Percentiles rank a stretch among this genome's conserved stretches.
phyloP scores from a whole-genome alignment of 352 stramenopile genomes.

The Pythium guiyangense region DNA sequence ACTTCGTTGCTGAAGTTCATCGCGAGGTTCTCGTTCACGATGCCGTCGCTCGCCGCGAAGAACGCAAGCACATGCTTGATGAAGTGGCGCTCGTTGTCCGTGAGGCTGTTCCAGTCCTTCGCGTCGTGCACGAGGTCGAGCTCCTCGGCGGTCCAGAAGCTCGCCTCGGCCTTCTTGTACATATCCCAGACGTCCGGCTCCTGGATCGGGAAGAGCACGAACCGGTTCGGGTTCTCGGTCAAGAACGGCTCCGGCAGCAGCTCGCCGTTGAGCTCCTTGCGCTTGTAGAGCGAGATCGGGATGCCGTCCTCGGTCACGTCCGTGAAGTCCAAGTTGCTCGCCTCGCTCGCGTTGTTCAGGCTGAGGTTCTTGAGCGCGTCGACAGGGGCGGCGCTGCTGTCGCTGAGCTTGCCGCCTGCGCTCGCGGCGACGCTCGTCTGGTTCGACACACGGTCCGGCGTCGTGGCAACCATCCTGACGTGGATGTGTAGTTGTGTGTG shows the following conservation, averaged over 20 bases:
- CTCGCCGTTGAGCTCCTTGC: slow-evolving; percentile 81
- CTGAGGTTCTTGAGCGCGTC: slow-evolving; percentile 8
- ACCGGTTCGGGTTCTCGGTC: slow-evolving; percentile 94
- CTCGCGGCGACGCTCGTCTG: slow-evolving; percentile 6
- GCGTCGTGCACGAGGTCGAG: slow-evolving; percentile 95
- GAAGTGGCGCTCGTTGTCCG: slow-evolving; percentile 96
- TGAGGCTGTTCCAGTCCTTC: slow-evolving; percentile 94
- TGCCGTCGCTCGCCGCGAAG: slow-evolving; percentile 98
- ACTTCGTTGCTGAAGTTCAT: slow-evolving; percentile 99
- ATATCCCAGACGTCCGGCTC: slow-evolving; percentile 97
- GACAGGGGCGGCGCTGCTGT: slow-evolving; percentile 5
- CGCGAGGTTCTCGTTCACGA: slow-evolving; percentile 99
- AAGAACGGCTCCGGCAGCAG: slow-evolving; percentile 91
- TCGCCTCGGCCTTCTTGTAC: slow-evolving; percentile 99
- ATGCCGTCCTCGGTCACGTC: slow-evolving; percentile 21
- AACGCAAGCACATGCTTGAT: slow-evolving; percentile 98
- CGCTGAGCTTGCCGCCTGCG: slow-evolving; percentile 21
- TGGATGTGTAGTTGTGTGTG: background rate
- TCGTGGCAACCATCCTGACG: slow-evolving; percentile 32
- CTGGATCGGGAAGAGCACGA: slow-evolving; percentile 98
- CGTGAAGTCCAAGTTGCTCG: slow-evolving; percentile 14
- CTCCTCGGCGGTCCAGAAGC: slow-evolving; percentile 99
- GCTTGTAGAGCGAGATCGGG: slow-evolving; percentile 82
- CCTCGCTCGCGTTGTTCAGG: slow-evolving; percentile 8
- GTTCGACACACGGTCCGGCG: slow-evolving; percentile 6